Base-by-base conservation (phyloP, 2,329 filamentous ascomycete species). In the Helotiales sp. region DNA sequence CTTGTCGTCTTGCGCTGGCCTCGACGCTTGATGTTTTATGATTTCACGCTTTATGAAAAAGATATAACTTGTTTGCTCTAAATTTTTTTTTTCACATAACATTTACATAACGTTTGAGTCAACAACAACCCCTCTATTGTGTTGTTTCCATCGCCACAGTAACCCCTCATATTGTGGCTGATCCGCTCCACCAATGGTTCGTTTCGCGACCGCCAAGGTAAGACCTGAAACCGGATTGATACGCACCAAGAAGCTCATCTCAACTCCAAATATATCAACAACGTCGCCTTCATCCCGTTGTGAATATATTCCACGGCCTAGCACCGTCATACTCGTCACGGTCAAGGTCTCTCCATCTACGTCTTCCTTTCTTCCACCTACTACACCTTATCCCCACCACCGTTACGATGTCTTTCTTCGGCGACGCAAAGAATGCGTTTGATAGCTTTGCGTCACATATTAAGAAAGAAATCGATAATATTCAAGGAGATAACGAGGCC, bases 401-500 rank as follows among this genome's bases (percentile, higher is more conserved):
- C 6, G n/a, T 32, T 13, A 57, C 22, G 2, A 66, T 66, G 64
- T 66, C 64, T 10, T 66, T 66, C 40, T 66, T 66, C 37, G 50
- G 47, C 11, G 32, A 49, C 26, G 34, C 59, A 15, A 61, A 59
- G 32, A 61, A 59, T 8, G 63, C 64, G 6, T 65, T 75, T 3
- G 60, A 70, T 17, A 59, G 49, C 57, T 71, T 74, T 22, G 55
- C 70, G 20, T 49, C 67, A 22, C 67, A 71, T 50, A 47, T 74
- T 20, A 73, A 69, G 55, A 49, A 65, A 7, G 66, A 70, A 22
- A 54, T 72, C 4, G 59, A 63, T 7, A 60, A 67, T 3, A 65
- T 71, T 37, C 55, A 68, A 30, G 65, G 61, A 7, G 64, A 76
- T 72, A 72, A 82, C 63, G 82, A 82, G 70, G 73, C 58, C 49